Conservation (phyloP, 345 rosid genomes). For the Linum lewisii region DNA sequence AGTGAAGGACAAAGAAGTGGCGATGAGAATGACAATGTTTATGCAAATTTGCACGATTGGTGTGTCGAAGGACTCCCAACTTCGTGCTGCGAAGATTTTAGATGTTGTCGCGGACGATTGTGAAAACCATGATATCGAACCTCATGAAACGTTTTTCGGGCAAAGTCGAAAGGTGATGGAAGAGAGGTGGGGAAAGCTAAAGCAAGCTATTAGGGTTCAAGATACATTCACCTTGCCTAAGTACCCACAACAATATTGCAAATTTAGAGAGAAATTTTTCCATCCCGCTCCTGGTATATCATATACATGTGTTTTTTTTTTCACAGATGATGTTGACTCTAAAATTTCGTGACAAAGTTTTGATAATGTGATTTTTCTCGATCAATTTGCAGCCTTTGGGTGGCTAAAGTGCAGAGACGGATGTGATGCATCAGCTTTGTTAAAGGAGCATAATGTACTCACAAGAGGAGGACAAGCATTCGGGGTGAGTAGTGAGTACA, state of each 20-base stretch:
- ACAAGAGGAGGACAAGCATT: slow-evolving; percentile 50
- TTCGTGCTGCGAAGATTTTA: slow-evolving; percentile 68
- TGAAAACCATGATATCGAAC: slow-evolving; percentile 3
- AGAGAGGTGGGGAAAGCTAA: slow-evolving; percentile 57
- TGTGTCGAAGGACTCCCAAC: slow-evolving; percentile 76
- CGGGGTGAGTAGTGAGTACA: slow-evolving; percentile 39
- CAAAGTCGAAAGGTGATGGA: slow-evolving; percentile 38
- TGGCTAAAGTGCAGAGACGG: slow-evolving; percentile 64
- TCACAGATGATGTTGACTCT: neutral
- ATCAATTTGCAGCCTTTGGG: slow-evolving; percentile 49
- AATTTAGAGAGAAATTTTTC: slow-evolving; percentile 32
- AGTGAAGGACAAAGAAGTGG: slow-evolving; percentile 59
- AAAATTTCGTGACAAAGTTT: neutral
- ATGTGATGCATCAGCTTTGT: slow-evolving; percentile 30
- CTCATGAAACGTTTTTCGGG: slow-evolving; percentile 51
- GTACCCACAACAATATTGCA: slow-evolving; percentile 53
- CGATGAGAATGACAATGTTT: slow-evolving; percentile 52
- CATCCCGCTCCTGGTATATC: slow-evolving; percentile 52
- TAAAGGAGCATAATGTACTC: slow-evolving; percentile 40
- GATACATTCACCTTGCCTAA: slow-evolving; percentile 40
- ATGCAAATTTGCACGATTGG: slow-evolving; percentile 57
- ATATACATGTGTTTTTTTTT: neutral
- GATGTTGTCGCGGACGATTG: slow-evolving; percentile 35
- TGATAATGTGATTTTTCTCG: neutral
- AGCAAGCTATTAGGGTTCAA: slow-evolving; percentile 33